Evolutionary conservation across 2,329 filamentous ascomycete genomes (phyloP).

Genomic region (Cladophialophora carrionii): DNA sequence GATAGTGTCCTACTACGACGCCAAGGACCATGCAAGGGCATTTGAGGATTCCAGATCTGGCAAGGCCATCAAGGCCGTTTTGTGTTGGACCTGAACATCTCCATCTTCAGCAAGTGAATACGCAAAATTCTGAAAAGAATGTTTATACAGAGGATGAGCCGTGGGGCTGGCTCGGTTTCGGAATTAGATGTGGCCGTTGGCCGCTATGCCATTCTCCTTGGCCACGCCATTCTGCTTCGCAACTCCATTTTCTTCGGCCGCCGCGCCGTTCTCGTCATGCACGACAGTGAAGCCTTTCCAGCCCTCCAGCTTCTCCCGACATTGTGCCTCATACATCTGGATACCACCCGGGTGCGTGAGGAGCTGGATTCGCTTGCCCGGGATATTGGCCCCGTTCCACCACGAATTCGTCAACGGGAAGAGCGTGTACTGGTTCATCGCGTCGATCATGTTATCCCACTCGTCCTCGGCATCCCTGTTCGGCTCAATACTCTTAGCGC

Average conservation of each 20-base stretch:
- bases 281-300: slow-evolving; percentile 37
- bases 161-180: neutral
- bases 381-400: slow-evolving; percentile 61
- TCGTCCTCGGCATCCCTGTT: slow-evolving; percentile 50
- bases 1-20: slow-evolving; percentile 48
- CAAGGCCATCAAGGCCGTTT: slow-evolving; percentile 18
- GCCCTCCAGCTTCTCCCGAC: slow-evolving; percentile 18
- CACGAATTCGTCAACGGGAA: slow-evolving; percentile 57
- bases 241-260: neutral
- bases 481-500: slow-evolving; percentile 57
- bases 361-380: slow-evolving; percentile 50
- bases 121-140: neutral
- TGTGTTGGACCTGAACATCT: slow-evolving; percentile 10
- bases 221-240: neutral
- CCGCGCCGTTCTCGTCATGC: slow-evolving; percentile 8
- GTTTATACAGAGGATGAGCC: neutral
- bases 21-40: slow-evolving; percentile 47
- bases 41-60: slow-evolving; percentile 17
- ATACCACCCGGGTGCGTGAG: slow-evolving; percentile 30
- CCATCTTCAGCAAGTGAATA: neutral
- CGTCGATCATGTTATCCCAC: slow-evolving; percentile 57
- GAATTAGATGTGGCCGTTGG: neutral
- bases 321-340: slow-evolving; percentile 27
- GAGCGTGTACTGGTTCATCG: slow-evolving; percentile 53
- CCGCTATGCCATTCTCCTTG: slow-evolving; percentile 5